Base-by-base conservation (phyloP, 1,284 basidiomycete species). In the Hypsizygus ulmarius region DNA sequence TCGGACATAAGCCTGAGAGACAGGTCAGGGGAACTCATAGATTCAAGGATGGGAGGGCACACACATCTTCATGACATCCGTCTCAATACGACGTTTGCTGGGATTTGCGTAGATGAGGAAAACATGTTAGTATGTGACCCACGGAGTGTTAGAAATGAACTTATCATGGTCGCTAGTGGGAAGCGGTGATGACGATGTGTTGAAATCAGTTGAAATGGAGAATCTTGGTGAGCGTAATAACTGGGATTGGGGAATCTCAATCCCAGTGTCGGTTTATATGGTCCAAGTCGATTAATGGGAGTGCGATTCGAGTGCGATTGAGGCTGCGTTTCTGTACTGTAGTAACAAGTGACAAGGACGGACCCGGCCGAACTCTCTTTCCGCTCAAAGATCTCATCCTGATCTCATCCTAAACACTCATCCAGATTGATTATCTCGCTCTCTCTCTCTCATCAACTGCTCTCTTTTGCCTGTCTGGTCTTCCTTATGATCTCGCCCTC, bases 21-120 rank as follows among this genome's bases (percentile, higher is more conserved):
- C 34, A 39, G 30, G 48, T 44, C 51, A 35, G 38, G 38, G 18
- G 35, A 28, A 45, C 15, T 47, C 39, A n/a, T 39, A 40, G 47
- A 35, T 39, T 12, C 29, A 52, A 34, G 10, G n/a, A 35, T 15
- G 32, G 28, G 35, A 33, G 39, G 42, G 44, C 48, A 46, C 46
- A 64, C 67, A 97, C 95, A 99, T 77, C 76, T 97, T 98, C 94
- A 98, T 97, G 49, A 99, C 94, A 77, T 99, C 96, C 44, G 94
- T 98, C 72, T 99, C 96, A 67, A 97, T 96, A 52, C 96, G 87
- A 57, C 96, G 89, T 72, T 94, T 97, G 64, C 68, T 71, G 51
- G 70, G 67, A 58, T 68, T 69, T 51, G 73, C 64, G 74, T 77
- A 64, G 53, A 66, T 52, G 65, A 30, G 21, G 38, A 18, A 36